Evolutionary conservation across 768 basidiomycete species (phyloP).

Genomic region (Roridomyces roridus): DNA sequence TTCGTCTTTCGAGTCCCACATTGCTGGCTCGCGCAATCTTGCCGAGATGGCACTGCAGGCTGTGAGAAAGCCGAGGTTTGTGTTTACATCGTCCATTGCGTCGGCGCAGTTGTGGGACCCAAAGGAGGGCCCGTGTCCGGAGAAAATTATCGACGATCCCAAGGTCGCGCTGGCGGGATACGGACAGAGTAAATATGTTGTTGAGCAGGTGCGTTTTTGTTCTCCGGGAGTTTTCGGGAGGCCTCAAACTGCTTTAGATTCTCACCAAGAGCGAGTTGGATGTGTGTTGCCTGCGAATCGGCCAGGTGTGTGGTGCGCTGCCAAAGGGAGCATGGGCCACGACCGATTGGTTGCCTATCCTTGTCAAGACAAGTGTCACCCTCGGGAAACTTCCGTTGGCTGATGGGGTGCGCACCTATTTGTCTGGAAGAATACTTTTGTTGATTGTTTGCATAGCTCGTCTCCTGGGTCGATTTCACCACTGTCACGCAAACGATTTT

Average conservation of each 20-base stretch:
- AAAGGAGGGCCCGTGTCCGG: conserved; percentile 16
- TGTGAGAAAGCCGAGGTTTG: conserved; percentile 3
- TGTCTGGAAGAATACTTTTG: no score
- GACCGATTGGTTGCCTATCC: conserved; percentile 42
- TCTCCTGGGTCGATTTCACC: conserved; percentile 43
- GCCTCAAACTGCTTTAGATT: conserved; percentile 13
- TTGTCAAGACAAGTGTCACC: conserved; percentile 39
- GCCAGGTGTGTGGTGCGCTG: conserved; percentile 42
- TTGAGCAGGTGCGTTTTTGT: conserved; percentile 18
- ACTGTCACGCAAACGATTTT: conserved; percentile 34
- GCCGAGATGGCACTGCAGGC: conserved; percentile 40
- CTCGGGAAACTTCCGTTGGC: conserved; percentile 35
- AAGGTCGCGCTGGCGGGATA: conserved; percentile 22
- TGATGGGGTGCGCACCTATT: conserved; percentile 29
- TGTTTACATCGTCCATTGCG: conserved; percentile 24
- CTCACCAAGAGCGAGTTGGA: conserved; percentile 26
- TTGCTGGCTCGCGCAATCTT: conserved; percentile 46
- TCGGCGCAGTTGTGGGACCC: conserved; percentile 22
- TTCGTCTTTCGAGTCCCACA: conserved; percentile 49
- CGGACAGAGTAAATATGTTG: conserved; percentile 27
- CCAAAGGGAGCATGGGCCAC: conserved; percentile 44
- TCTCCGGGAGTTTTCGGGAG: not conserved
- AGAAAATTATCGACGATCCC: conserved; percentile 10
- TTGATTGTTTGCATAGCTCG: conserved; percentile 24
- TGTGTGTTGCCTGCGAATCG: conserved; percentile 29